These are phyloP conservation scores for Allium sativum DNA, from an alignment of 106 monocot genomes.

Conservation along the genomic window DNA sequence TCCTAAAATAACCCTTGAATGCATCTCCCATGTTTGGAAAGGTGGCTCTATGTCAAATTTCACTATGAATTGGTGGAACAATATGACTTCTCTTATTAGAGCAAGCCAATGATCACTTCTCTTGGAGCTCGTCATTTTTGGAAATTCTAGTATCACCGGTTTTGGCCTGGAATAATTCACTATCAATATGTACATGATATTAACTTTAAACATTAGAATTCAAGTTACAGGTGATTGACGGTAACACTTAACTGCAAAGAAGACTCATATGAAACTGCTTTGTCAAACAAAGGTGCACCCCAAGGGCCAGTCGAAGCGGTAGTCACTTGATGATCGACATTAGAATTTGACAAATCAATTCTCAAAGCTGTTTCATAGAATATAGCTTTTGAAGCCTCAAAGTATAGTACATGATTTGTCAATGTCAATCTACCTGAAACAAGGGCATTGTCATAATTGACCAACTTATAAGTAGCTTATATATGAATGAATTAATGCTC, in stretches of 20 bases:
- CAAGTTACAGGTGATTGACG: background rate
- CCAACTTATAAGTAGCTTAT: background rate
- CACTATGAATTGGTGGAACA: slow-evolving; percentile 56
- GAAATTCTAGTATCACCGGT: slow-evolving; percentile 73
- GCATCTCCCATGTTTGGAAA: slow-evolving; percentile 49
- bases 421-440: slow-evolving; percentile 62
- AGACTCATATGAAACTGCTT: slow-evolving; percentile 60
- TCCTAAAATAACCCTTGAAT: slow-evolving; percentile 62
- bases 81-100: slow-evolving; percentile 57
- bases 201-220: too few relatives aligned
- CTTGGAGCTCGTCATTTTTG: slow-evolving; percentile 86
- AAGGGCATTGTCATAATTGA: background rate
- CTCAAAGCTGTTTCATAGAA: slow-evolving; percentile 76
- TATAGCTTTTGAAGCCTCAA: slow-evolving; percentile 71
- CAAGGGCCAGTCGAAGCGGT: slow-evolving; percentile 77
- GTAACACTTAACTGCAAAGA: slow-evolving; percentile 32
- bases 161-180: slow-evolving; percentile 46
- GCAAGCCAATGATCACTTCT: slow-evolving; percentile 81
- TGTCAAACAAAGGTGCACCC: slow-evolving; percentile 81
- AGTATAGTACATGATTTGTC: slow-evolving; percentile 81
- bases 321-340: slow-evolving; percentile 51
- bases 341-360: slow-evolving; percentile 40
- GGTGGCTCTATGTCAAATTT: slow-evolving; percentile 39
- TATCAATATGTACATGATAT: too few relatives aligned
- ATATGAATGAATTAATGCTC: background rate